Evolutionary conservation across 1,284 basidiomycete genomes (phyloP), one percentile per base, ranked within the genome.

Genomic region (Rhodotorula sp.): DNA sequence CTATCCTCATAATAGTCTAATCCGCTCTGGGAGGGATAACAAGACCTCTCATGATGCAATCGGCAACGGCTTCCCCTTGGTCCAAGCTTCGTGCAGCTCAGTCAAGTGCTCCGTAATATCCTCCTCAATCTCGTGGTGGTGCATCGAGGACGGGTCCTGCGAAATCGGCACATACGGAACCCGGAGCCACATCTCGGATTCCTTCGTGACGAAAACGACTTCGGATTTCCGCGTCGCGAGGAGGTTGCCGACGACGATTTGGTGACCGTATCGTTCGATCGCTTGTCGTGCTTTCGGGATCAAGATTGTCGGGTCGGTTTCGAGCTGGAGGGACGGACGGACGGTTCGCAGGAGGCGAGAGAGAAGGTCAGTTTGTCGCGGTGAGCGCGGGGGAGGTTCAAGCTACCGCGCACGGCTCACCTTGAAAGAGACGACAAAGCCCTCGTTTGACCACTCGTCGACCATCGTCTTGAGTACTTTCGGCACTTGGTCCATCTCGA

Each of bases 401-500:
- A 39, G 52, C 52, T 23, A 54, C 29, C n/a, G 52, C 52, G 29
- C 10, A 23, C 16, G 23, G n/a, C 14, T 34, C 69, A 93, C 94
- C 87, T 99, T 99, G 87, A 99, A 99, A 1, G 92, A 95, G 60
- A 99, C 93, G 58, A 97, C 89, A 81, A 89, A 98, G 0, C 92
- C 95, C 67, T 92, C 89, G 1, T 89, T 89, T 0, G 89, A 90
- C 97, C 96, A 99, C 80, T 97, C 90, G 64, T 91, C 88, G 4
- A 97, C 94, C 83, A 99, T 86, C 0, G 92, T 90, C 81, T 92
- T 91, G 59, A 99, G 83, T 52, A 98, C 90, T 82, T 99, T 99
- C 14, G 97, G 96, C 1, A 98, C 95, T 81, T 97, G 94, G 81
- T 99, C 96, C 95, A 99, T 98, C 81, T 97, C 93, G 73, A 99